These are phyloP conservation scores for Aspergillus sp. DNA, from an alignment of 2,329 filamentous ascomycete genomes.

Conservation along the genomic window DNA sequence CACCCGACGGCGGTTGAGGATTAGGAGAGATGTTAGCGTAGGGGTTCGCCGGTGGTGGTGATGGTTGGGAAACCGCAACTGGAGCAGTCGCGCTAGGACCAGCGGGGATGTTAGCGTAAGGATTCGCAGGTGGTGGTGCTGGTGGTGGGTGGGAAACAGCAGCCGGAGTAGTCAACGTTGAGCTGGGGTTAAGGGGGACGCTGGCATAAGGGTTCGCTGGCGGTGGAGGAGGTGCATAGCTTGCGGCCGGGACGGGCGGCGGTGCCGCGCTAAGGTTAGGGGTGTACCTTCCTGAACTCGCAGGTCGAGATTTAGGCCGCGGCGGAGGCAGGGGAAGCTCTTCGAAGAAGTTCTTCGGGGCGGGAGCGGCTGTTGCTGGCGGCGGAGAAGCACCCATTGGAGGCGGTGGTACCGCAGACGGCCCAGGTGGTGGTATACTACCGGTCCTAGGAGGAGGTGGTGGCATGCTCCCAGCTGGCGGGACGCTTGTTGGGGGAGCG, in stretches of 20 bases:
- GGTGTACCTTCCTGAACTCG: conserved; percentile 37
- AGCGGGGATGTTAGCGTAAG: too few species aligned
- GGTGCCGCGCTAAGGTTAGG: conserved; percentile 24
- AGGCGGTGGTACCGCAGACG: conserved; percentile 10
- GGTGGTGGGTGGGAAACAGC: neutral
- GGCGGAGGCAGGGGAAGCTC: conserved; percentile 58
- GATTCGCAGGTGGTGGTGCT: neutral
- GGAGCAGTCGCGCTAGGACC: neutral
- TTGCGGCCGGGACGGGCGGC: conserved; percentile 9
- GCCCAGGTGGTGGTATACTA: conserved; percentile 45
- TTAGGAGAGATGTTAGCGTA: conserved; percentile 3
- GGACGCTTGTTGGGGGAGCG: neutral
- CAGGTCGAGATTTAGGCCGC: conserved; percentile 50
- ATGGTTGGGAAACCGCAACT: neutral
- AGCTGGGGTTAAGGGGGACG: conserved; percentile 1
- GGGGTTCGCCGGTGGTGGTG: neutral
- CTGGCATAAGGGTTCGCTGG: conserved; percentile 14
- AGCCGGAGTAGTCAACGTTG: neutral
- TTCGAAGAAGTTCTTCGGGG: conserved; percentile 61
- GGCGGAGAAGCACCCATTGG: conserved; percentile 31
- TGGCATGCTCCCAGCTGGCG: conserved; percentile 23
- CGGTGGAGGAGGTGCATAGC: conserved; percentile 7
- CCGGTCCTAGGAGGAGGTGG: conserved; percentile 56
- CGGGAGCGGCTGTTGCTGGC: conserved; percentile 10
- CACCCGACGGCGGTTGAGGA: conserved; percentile 12